Conservation (phyloP, 768 basidiomycete species). For the Paxillus ammoniavirescens region DNA sequence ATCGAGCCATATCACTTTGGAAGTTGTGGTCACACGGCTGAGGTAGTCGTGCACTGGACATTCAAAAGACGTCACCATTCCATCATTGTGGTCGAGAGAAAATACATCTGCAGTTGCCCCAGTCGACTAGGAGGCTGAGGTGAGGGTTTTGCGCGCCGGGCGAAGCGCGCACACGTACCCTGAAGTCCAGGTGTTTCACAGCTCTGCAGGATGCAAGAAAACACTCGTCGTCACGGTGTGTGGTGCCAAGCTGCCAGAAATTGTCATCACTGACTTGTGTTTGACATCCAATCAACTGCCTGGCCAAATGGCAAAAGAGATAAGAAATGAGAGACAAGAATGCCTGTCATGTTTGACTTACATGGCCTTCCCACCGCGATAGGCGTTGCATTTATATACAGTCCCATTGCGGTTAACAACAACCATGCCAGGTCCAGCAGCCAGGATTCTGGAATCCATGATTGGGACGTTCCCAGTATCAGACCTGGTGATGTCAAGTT, state of each 20-base stretch:
- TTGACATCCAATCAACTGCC: slow-evolving; percentile 18
- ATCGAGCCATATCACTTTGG: slow-evolving; percentile 70
- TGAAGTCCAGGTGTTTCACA: slow-evolving; percentile 49
- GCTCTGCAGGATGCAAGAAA: slow-evolving; percentile 46
- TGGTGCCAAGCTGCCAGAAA: slow-evolving; percentile 55
- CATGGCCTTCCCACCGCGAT: slow-evolving; percentile 38
- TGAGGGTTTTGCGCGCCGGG: slow-evolving; percentile 1
- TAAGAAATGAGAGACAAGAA: neutral
- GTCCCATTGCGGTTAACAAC: slow-evolving; percentile 50
- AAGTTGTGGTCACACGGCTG: slow-evolving; percentile 57
- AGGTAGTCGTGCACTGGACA: slow-evolving; percentile 40
- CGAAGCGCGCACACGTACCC: slow-evolving; percentile 41
- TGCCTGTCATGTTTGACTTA: slow-evolving; percentile 27
- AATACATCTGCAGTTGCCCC: slow-evolving; percentile 32
- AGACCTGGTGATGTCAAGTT: slow-evolving; percentile 38
- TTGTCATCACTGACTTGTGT: slow-evolving; percentile 20
- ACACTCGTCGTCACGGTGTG: slow-evolving; percentile 34
- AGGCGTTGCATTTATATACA: slow-evolving; percentile 47
- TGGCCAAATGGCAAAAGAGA: slow-evolving; percentile 5
- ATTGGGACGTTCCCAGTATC: slow-evolving; percentile 41
- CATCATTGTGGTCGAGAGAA: slow-evolving; percentile 29
- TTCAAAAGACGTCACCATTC: slow-evolving; percentile 56
- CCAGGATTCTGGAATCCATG: slow-evolving; percentile 47
- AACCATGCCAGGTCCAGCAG: slow-evolving; percentile 33
- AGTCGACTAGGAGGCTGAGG: slow-evolving; percentile 28